phyloP scores from a whole-genome alignment of 768 basidiomycete species.

The Ramaria sp. region DNA sequence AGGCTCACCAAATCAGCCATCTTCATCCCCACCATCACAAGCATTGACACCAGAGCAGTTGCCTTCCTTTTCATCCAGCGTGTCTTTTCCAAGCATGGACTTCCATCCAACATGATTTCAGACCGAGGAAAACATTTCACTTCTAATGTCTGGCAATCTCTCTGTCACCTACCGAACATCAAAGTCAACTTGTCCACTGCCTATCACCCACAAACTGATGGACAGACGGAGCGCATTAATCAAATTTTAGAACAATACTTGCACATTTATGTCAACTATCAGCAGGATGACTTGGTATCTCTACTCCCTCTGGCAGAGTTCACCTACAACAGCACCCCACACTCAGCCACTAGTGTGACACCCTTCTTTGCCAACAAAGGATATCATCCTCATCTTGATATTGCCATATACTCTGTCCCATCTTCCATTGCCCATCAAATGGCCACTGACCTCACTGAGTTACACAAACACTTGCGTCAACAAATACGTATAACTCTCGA shows the following conservation, averaged over 20 bases:
- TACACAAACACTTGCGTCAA: too few relatives aligned
- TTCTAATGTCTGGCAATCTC: not conserved
- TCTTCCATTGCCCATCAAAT: too few relatives aligned
- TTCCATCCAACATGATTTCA: not conserved
- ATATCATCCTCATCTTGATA: constrained; percentile 11
- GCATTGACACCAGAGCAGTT: constrained; percentile 21
- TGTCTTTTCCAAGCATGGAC: not conserved
- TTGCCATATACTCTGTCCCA: too few relatives aligned
- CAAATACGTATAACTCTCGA: too few relatives aligned
- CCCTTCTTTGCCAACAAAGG: constrained; percentile 26
- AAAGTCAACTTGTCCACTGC: not conserved
- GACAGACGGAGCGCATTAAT: constrained; percentile 31
- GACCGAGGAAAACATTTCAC: not conserved
- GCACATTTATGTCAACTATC: constrained; percentile 22
- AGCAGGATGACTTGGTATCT: constrained; percentile 25
- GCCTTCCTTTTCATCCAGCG: constrained; percentile 23
- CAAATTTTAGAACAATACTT: constrained; percentile 31
- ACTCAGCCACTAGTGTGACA: constrained; percentile 18
- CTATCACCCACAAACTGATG: constrained; percentile 8
- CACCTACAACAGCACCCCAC: constrained; percentile 21
- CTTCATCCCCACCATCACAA: constrained; percentile 28
- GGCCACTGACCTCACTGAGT: too few relatives aligned
- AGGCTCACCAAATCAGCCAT: constrained; percentile 19
- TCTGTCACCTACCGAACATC: not conserved
- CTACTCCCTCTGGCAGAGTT: constrained; percentile 25